These are phyloP conservation scores for Macadamia integrifolia DNA, from an alignment of 164 flowering plant species.

Conservation along the genomic window DNA sequence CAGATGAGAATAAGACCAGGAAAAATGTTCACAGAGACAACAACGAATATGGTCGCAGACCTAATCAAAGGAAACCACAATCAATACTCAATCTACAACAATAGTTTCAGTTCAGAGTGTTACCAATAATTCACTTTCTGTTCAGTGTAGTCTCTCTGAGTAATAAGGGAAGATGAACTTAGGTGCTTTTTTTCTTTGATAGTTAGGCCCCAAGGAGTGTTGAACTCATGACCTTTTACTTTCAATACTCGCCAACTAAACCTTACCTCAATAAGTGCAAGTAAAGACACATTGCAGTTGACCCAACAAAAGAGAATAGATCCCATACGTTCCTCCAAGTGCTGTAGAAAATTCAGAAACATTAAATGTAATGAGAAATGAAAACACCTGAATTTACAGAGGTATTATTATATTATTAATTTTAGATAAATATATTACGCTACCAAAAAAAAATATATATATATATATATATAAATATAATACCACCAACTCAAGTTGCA, in stretches of 20 bases:
- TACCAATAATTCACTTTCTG: too few species aligned
- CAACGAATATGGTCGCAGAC: conserved; percentile 40
- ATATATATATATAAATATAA: too few species aligned
- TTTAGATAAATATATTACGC: not conserved
- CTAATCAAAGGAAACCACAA: conserved; percentile 26
- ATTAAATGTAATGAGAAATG: not conserved
- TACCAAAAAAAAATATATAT: too few species aligned
- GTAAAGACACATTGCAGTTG: conserved; percentile 68
- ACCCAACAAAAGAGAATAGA: conserved; percentile 79
- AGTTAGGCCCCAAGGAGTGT: too few species aligned
- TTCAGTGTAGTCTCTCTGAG: too few species aligned
- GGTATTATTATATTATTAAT: not conserved
- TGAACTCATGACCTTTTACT: too few species aligned
- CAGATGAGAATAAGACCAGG: conserved; percentile 43
- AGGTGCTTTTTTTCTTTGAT: too few species aligned
- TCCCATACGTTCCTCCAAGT: conserved; percentile 74
- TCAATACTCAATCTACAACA: not conserved
- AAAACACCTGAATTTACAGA: not conserved
- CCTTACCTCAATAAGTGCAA: conserved; percentile 76
- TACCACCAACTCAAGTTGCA: not conserved
- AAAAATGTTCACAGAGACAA: conserved; percentile 52
- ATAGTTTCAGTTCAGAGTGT: too few species aligned
- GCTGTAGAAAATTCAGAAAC: conserved; percentile 42
- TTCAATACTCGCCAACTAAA: too few species aligned
- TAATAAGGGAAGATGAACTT: too few species aligned